These are phyloP conservation scores for Sophora flavescens DNA, from an alignment of 306 rosid species.

Conservation along the genomic window DNA sequence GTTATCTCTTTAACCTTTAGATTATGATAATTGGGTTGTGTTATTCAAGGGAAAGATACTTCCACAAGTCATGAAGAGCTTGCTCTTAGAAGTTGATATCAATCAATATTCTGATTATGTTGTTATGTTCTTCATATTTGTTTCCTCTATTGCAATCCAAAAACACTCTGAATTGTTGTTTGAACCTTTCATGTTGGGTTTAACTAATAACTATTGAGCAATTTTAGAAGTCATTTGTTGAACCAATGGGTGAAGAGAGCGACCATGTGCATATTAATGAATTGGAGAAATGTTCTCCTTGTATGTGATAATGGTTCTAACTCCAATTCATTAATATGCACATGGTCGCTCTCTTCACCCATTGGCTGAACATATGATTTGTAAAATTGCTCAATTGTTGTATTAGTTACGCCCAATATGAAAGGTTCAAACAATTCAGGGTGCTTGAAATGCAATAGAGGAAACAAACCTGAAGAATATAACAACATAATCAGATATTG, in stretches of 20 bases:
- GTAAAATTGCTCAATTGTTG: slow-evolving; percentile 96
- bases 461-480: slow-evolving; percentile 99
- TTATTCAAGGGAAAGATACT: too few relatives aligned
- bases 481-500: slow-evolving; percentile 91
- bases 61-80: too few relatives aligned
- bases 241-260: slow-evolving; percentile 99
- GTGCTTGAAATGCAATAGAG: slow-evolving; percentile 88
- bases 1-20: too few relatives aligned
- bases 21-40: too few relatives aligned
- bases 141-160: slow-evolving; percentile 87
- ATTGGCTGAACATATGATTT: slow-evolving; percentile 94
- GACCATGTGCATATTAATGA: slow-evolving; percentile 90
- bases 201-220: slow-evolving; percentile 86
- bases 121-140: slow-evolving; percentile 99
- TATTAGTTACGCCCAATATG: slow-evolving; percentile 79
- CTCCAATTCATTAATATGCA: slow-evolving; percentile 71
- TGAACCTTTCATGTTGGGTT: slow-evolving; percentile 88
- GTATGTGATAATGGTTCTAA: too few relatives aligned
- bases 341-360: slow-evolving; percentile 99
- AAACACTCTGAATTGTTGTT: slow-evolving; percentile 82
- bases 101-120: slow-evolving; percentile 86
- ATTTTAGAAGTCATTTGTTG: slow-evolving; percentile 95
- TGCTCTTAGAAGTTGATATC: slow-evolving; percentile 72
- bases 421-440: slow-evolving; percentile 93
- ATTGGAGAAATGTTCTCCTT: too few relatives aligned